A percentile compares a stretch with the other conserved stretches of the same genome.
These are phyloP conservation scores for Clonostachys rhizophaga DNA, from an alignment of 2,329 filamentous ascomycete genomes.

Conservation along the genomic window DNA sequence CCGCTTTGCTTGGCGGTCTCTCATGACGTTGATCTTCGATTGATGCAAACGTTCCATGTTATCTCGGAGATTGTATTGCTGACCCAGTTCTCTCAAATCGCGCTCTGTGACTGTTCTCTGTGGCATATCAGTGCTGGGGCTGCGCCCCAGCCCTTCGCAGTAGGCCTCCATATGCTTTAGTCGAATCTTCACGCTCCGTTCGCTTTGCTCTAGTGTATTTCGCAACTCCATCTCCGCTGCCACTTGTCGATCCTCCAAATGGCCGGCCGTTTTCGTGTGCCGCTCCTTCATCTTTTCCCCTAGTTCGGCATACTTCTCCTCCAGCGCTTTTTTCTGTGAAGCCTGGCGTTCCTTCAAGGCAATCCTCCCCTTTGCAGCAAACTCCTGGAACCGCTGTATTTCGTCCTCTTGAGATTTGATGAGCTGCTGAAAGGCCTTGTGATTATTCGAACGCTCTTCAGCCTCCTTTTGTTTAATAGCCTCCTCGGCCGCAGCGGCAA, in stretches of 20 bases:
- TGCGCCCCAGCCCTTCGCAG: conserved; percentile 47
- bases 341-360: conserved; percentile 46
- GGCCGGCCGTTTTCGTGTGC: conserved; percentile 45
- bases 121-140: conserved; percentile 30
- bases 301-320: conserved; percentile 41
- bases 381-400: conserved; percentile 44
- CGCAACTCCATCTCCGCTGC: conserved; percentile 57
- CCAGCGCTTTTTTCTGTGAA: conserved; percentile 37
- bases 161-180: conserved; percentile 65
- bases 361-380: conserved; percentile 41
- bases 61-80: conserved; percentile 57
- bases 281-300: conserved; percentile 49
- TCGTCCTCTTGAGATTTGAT: conserved; percentile 41
- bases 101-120: conserved; percentile 52
- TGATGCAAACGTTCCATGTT: conserved; percentile 55
- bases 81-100: conserved; percentile 52
- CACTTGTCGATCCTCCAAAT: conserved; percentile 59
- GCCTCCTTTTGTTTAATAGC: conserved; percentile 35
- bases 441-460: conserved; percentile 37
- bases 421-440: conserved; percentile 37
- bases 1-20: conserved; percentile 58
- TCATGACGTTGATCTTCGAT: conserved; percentile 59
- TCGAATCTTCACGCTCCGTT: conserved; percentile 50
- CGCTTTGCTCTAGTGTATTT: conserved; percentile 47
- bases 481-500: conserved; percentile 35